phyloP scores from a whole-genome alignment of 805 yeast genomes.

The Candida alai region DNA sequence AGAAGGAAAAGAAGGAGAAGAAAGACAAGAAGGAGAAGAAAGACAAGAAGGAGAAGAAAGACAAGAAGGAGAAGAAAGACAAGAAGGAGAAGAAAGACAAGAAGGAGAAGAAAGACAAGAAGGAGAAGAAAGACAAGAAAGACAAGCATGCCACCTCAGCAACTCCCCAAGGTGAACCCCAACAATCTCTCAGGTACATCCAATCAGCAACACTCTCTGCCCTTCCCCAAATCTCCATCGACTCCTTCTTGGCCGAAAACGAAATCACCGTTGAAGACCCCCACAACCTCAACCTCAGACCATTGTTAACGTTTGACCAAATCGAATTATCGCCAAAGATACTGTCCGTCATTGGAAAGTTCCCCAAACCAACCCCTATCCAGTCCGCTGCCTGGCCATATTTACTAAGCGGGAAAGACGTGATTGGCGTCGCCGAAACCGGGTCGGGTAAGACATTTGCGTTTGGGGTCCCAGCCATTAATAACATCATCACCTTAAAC shows the following conservation, averaged over 20 bases:
- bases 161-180: conserved; percentile 12
- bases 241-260: conserved; percentile 60
- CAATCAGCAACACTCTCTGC: conserved; percentile 38
- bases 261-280: conserved; percentile 81
- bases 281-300: conserved; percentile 48
- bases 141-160: conserved; percentile 15
- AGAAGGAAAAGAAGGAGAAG: conserved; percentile 26
- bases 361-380: conserved; percentile 92
- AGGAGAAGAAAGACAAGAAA: conserved; percentile 20
- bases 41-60: conserved; percentile 27
- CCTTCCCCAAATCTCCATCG: conserved; percentile 53
- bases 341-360: conserved; percentile 58
- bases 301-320: conserved; percentile 64
- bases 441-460: conserved; percentile 98
- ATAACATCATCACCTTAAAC: conserved; percentile 51
- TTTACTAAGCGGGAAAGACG: conserved; percentile 72
- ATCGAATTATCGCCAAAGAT: conserved; percentile 53
- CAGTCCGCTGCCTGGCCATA: conserved; percentile 96
- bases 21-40: conserved; percentile 23
- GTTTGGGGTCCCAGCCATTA: conserved; percentile 94
- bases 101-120: conserved; percentile 26
- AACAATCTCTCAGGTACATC: conserved; percentile 21
- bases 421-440: conserved; percentile 96
- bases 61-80: conserved; percentile 22
- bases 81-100: conserved; percentile 23